Evolutionary conservation across 371 early-diverging fungal genomes (phyloP).

Genomic region (Blastocladiella emersonii): DNA sequence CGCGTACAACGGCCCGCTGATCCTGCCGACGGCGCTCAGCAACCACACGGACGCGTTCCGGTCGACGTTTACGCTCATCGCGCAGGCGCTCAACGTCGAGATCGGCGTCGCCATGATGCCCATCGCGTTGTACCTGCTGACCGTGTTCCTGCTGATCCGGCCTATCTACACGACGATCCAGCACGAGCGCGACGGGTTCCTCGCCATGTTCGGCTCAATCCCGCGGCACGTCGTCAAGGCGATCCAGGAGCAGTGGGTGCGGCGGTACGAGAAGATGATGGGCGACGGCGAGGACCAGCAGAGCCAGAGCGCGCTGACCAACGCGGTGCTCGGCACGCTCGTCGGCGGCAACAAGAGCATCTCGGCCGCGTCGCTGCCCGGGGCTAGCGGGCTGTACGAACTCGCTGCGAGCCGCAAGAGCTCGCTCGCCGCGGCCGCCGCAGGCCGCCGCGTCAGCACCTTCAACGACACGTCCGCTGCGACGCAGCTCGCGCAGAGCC

Average conservation of each 20-base stretch:
- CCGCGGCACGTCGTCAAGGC: conserved; percentile 14
- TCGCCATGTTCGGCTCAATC: conserved; percentile 1
- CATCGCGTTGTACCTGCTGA: conserved; percentile 5
- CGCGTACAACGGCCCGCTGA: background rate
- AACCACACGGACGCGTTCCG: background rate
- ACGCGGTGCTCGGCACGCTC: too few relatives aligned
- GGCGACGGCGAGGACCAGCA: background rate
- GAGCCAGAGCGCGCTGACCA: too few relatives aligned
- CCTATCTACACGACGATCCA: conserved; percentile 15
- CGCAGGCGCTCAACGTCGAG: background rate
- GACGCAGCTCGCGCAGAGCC: too few relatives aligned
- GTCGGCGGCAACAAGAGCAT: too few relatives aligned
- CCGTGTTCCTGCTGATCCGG: conserved; percentile 11
- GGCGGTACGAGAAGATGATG: background rate
- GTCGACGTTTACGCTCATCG: background rate
- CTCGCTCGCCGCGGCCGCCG: too few relatives aligned
- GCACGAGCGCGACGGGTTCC: conserved; percentile 9
- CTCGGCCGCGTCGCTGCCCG: too few relatives aligned
- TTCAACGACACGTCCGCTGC: too few relatives aligned
- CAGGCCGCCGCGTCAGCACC: too few relatives aligned
- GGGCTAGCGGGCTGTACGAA: too few relatives aligned
- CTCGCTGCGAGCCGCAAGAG: too few relatives aligned
- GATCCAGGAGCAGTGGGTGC: conserved; percentile 15
- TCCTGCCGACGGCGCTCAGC: background rate
- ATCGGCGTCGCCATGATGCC: background rate